Evolutionary conservation across 352 stramenopile species (phyloP).

Genomic region (Phytophthora hibernalis): DNA sequence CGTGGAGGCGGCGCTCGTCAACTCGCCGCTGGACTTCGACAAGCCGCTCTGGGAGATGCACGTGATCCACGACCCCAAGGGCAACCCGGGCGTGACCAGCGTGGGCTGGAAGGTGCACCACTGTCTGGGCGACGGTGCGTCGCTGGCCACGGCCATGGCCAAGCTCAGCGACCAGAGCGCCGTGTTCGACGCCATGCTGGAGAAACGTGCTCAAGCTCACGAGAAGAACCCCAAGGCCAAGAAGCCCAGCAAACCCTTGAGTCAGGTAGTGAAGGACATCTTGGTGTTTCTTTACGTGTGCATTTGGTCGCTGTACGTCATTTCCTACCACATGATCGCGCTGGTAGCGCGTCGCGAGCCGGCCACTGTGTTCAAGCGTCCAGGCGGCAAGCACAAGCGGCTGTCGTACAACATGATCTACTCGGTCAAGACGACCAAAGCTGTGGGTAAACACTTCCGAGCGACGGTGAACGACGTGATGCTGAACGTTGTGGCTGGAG

Average conservation of each 20-base stretch:
- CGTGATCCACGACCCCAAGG: slow-evolving; percentile 55
- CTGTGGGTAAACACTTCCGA: slow-evolving; percentile 67
- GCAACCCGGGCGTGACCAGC: slow-evolving; percentile 43
- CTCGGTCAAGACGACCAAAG: slow-evolving; percentile 76
- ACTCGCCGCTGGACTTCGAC: slow-evolving; percentile 67
- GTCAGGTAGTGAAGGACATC: slow-evolving; percentile 35
- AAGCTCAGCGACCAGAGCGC: slow-evolving; percentile 78
- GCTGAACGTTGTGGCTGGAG: slow-evolving; percentile 77
- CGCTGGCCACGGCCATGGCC: slow-evolving; percentile 64
- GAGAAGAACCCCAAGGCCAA: slow-evolving; percentile 44
- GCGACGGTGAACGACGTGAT: slow-evolving; percentile 87
- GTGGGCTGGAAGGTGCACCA: slow-evolving; percentile 81
- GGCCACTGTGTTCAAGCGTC: slow-evolving; percentile 70
- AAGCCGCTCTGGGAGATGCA: slow-evolving; percentile 84
- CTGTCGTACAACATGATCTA: slow-evolving; percentile 80
- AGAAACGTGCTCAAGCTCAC: slow-evolving; percentile 41
- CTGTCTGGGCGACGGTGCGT: slow-evolving; percentile 80
- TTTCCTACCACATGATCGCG: slow-evolving; percentile 55
- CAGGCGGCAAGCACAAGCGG: slow-evolving; percentile 62
- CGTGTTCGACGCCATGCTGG: slow-evolving; percentile 68
- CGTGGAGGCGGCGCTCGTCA: slow-evolving; percentile 71
- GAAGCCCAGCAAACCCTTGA: slow-evolving; percentile 38
- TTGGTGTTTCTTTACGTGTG: slow-evolving; percentile 43
- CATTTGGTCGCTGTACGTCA: slow-evolving; percentile 67
- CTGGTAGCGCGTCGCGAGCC: slow-evolving; percentile 66